Percentiles rank a stretch among this genome's conserved stretches.
These are phyloP conservation scores for Vanrija sp. DNA, from an alignment of 1,284 basidiomycete genomes.

Conservation along the genomic window DNA sequence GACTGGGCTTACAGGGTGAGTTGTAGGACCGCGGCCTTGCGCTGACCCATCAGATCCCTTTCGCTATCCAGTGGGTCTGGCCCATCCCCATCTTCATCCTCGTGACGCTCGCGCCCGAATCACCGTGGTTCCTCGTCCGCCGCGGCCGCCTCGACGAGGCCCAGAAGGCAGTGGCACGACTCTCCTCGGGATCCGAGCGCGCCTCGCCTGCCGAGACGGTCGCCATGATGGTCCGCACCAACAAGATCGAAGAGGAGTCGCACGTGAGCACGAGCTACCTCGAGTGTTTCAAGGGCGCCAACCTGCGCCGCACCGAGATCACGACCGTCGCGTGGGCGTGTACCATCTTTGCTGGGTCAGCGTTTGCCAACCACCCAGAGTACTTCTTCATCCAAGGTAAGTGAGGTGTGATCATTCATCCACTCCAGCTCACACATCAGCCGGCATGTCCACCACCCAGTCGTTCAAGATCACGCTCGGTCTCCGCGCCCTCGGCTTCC, in stretches of 20 bases:
- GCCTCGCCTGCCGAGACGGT: conserved; percentile 35
- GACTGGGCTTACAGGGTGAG: neutral
- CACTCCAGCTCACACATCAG: too few relatives aligned
- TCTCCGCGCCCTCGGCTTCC: too few relatives aligned
- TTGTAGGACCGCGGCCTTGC: neutral
- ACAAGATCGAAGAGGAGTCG: neutral
- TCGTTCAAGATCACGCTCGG: too few relatives aligned
- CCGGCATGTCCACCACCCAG: too few relatives aligned
- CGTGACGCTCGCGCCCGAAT: conserved; percentile 34
- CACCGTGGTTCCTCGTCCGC: conserved; percentile 18
- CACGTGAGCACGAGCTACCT: conserved; percentile 33
- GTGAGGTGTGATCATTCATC: too few relatives aligned
- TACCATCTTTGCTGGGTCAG: too few relatives aligned
- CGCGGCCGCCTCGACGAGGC: neutral
- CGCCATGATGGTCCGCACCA: conserved; percentile 46
- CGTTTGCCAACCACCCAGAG: too few relatives aligned
- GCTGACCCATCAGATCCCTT: neutral
- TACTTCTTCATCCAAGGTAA: too few relatives aligned
- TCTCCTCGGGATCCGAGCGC: conserved; percentile 16
- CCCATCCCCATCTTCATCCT: conserved; percentile 26
- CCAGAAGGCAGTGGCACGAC: neutral
- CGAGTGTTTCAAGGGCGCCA: conserved; percentile 46
- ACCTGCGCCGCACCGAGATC: conserved; percentile 44
- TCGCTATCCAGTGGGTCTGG: conserved; percentile 40
- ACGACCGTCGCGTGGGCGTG: conserved; percentile 3